Evolutionary conservation across 768 basidiomycete genomes (phyloP).

Genomic region (Macrolepiota dolichaula): DNA sequence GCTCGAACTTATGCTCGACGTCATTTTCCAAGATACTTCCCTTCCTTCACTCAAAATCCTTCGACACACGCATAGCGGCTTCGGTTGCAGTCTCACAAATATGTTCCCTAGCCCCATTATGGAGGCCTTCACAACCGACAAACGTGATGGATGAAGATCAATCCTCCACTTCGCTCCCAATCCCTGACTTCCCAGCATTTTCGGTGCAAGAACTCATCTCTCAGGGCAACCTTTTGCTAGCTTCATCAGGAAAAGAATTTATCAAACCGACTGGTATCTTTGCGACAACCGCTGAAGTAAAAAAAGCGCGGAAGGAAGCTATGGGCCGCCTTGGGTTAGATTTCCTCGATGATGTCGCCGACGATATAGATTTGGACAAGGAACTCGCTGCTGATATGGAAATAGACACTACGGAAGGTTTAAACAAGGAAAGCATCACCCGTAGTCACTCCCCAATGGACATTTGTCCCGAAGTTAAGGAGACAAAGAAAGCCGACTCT

Average conservation of each 20-base stretch:
- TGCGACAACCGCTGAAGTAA: constrained; percentile 74
- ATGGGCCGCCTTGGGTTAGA: constrained; percentile 86
- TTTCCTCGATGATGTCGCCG: constrained; percentile 75
- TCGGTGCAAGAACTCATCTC: constrained; percentile 74
- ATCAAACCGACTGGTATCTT: constrained; percentile 68
- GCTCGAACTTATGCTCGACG: constrained; percentile 3
- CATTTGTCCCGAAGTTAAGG: constrained; percentile 33
- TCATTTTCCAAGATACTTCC: constrained; percentile 76
- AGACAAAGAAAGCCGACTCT: constrained; percentile 33
- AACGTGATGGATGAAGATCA: constrained; percentile 22
- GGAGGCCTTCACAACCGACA: constrained; percentile 51
- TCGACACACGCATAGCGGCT: constrained; percentile 88
- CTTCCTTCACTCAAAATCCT: constrained; percentile 86
- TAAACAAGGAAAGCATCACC: not conserved
- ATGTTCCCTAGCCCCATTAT: constrained; percentile 78
- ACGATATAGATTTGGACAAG: constrained; percentile 84
- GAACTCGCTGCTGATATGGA: constrained; percentile 66
- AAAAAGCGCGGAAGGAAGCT: constrained; percentile 83
- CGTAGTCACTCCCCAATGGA: constrained; percentile 23
- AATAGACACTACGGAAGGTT: constrained; percentile 35
- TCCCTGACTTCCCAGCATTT: constrained; percentile 69
- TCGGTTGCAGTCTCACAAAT: constrained; percentile 87
- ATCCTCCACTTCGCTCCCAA: constrained; percentile 22
- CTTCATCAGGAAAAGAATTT: constrained; percentile 94
- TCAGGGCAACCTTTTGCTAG: constrained; percentile 77